A percentile compares a stretch with the other conserved stretches of the same genome.
phyloP scores from a whole-genome alignment of 1,284 basidiomycete genomes.

The Ceratobasidium sp. region DNA sequence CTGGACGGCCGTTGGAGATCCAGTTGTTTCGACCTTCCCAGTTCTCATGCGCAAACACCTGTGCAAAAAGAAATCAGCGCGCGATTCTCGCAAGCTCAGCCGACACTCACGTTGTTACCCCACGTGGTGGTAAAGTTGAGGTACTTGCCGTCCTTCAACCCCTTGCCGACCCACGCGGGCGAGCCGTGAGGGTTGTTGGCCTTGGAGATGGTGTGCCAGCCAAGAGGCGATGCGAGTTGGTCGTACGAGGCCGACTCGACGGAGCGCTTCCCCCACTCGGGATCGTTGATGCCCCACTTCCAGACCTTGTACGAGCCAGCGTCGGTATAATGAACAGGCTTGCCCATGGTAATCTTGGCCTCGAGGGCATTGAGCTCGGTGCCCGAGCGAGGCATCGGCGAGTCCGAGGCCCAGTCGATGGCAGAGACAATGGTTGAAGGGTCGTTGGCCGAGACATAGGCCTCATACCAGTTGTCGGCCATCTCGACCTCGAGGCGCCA shows the following conservation, averaged over 20 bases:
- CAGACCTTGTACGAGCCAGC: conserved; percentile 73
- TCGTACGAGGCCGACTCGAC: conserved; percentile 71
- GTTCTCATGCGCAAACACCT: conserved; percentile 85
- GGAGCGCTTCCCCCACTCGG: conserved; percentile 64
- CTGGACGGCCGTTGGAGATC: conserved; percentile 81
- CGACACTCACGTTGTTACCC: conserved; percentile 80
- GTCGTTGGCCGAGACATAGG: conserved; percentile 65
- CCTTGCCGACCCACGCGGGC: conserved; percentile 17
- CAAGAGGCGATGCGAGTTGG: conserved; percentile 77
- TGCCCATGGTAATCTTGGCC: conserved; percentile 47
- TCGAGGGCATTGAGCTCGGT: conserved; percentile 51
- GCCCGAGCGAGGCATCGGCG: conserved; percentile 47
- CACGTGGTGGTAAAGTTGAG: conserved; percentile 80
- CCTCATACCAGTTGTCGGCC: conserved; percentile 86
- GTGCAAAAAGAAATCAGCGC: conserved; percentile 23
- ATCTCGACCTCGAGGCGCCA: conserved; percentile 88
- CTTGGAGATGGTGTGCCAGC: conserved; percentile 78
- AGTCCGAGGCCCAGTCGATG: conserved; percentile 82
- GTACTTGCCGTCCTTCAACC: conserved; percentile 49
- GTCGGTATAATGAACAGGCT: conserved; percentile 48
- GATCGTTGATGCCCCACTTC: conserved; percentile 78
- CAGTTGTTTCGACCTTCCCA: conserved; percentile 83
- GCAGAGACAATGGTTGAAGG: conserved; percentile 79
- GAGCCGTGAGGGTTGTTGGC: conserved; percentile 59
- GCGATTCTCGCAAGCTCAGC: neutral